phyloP scores from a whole-genome alignment of 805 yeast genomes.

The Debaryomyces maramus region DNA sequence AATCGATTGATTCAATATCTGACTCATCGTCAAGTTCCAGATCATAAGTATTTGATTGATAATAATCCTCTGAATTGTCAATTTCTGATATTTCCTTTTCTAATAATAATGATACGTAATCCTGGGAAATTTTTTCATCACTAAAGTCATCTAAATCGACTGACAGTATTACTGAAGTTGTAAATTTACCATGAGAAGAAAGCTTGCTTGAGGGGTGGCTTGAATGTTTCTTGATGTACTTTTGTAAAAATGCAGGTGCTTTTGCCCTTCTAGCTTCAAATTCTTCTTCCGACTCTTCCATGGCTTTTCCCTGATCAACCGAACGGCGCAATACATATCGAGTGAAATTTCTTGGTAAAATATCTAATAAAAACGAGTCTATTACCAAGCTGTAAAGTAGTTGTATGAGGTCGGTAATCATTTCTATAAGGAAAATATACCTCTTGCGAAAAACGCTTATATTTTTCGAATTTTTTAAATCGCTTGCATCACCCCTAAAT shows the following conservation, averaged over 20 bases:
- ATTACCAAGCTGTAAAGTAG: constrained; percentile 20
- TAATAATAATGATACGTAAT: constrained; percentile 25
- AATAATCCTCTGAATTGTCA: constrained; percentile 36
- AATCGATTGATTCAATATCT: constrained; percentile 11
- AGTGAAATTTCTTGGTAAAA: constrained; percentile 7
- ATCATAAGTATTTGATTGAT: constrained; percentile 22
- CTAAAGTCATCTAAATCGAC: constrained; percentile 16
- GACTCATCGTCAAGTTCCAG: constrained; percentile 18
- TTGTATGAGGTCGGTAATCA: constrained; percentile 20
- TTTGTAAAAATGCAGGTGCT: constrained; percentile 30
- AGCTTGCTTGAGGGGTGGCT: constrained; percentile 13
- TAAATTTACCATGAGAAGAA: constrained; percentile 1
- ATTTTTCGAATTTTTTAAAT: constrained; percentile 1
- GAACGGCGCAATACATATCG: background rate
- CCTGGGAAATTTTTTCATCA: constrained; percentile 18
- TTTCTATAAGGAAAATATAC: constrained; percentile 17
- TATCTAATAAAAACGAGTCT: constrained; percentile 10
- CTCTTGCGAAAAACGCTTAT: constrained; percentile 23
- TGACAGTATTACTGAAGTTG: background rate
- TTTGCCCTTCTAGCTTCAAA: constrained; percentile 17
- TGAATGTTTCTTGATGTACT: constrained; percentile 24
- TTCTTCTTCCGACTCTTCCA: constrained; percentile 16
- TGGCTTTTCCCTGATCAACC: background rate
- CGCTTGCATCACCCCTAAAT: constrained; percentile 6
- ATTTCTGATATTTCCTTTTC: constrained; percentile 34